Percentiles rank a stretch among this genome's conserved stretches.
Conservation (phyloP, 257 asterid species). For the Paulownia fortunei region DNA sequence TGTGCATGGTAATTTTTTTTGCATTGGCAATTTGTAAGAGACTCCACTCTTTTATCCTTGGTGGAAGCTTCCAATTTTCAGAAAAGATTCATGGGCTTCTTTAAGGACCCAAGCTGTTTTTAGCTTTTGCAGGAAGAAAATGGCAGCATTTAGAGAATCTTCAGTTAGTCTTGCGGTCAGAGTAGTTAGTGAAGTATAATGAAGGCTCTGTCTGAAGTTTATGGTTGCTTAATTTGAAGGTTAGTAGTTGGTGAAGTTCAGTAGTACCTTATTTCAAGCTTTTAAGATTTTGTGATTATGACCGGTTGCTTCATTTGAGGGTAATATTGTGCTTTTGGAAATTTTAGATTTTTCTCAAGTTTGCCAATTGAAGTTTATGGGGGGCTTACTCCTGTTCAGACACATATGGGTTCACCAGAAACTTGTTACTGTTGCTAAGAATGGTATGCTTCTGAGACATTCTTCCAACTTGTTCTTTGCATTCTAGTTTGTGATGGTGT, state of each 20-base stretch:
- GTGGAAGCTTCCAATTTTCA: conserved; percentile 17
- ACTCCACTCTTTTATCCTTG: not conserved
- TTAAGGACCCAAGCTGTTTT: not conserved
- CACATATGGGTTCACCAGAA: conserved; percentile 25
- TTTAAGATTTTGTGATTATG: conserved; percentile 31
- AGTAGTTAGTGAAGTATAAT: not conserved
- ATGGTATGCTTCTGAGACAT: conserved; percentile 33
- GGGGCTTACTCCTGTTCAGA: not conserved
- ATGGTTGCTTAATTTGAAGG: conserved; percentile 61
- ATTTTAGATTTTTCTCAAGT: conserved; percentile 10
- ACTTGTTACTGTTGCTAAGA: conserved; percentile 31
- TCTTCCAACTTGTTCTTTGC: conserved; percentile 6
- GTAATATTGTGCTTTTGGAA: conserved; percentile 18
- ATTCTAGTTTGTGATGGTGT: conserved; percentile 12
- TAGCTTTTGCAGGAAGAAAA: conserved; percentile 15
- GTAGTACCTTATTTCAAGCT: conserved; percentile 33
- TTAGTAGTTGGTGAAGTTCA: conserved; percentile 46
- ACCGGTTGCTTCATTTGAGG: conserved; percentile 56
- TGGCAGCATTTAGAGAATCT: conserved; percentile 24
- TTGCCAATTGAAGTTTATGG: not conserved
- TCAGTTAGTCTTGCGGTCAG: conserved; percentile 13
- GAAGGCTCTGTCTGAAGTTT: conserved; percentile 35
- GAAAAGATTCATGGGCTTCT: not conserved
- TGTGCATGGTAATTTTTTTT: conserved; percentile 28
- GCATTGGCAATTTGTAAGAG: conserved; percentile 17